Evolutionary conservation across 495 filamentous ascomycete species (phyloP), one percentile per base, ranked within the genome.

Genomic region (Letharia columbiana): DNA sequence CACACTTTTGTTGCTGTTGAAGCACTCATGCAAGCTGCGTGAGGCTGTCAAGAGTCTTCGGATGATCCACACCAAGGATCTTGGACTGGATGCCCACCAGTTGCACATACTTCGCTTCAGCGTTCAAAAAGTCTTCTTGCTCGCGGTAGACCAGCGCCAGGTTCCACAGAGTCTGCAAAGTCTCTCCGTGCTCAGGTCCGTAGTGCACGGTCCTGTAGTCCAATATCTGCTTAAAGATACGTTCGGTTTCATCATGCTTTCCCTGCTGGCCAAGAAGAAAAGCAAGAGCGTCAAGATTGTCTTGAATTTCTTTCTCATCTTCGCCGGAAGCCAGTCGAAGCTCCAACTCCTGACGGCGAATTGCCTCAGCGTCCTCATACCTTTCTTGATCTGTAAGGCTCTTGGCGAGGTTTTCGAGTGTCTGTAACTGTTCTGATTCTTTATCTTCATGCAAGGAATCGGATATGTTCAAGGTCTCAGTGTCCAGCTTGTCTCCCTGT

Each of bases 401-500:
- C 50, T 41, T 37, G 39, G 68, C 68, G 23, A 63, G 56, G 15
- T 37, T 57, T 11, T 59, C 33, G 20, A 67, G 39, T 31, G 47
- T 49, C n/a, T 39, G 23, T 9, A 66, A 17, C 20, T 15, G 49
- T 60, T 67, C 65, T 40, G 15, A 15, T 20, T 57, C 65, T 37
- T 17, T 50, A 7, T 57, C 50, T 42, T 62, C 65, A 6, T 33
- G 15, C 37, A 62, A 31, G 13, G 10, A 18, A 42, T 50, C 41
- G 20, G 18, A 35, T 31, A 67, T 39, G n/a, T 66, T 61, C 7
- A 74, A 59, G 1, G 49, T 67, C 45, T 59, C 49, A 18, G 49
- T 50, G 42, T 73, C 58, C 33, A 71, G 60, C 13, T 60, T 23
- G 66, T 76, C 71, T 31, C 60, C 68, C 49, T 70, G 52, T n/a